These are phyloP conservation scores for Deinandra increscens DNA, from an alignment of 129 eudicot species.

Conservation along the genomic window DNA sequence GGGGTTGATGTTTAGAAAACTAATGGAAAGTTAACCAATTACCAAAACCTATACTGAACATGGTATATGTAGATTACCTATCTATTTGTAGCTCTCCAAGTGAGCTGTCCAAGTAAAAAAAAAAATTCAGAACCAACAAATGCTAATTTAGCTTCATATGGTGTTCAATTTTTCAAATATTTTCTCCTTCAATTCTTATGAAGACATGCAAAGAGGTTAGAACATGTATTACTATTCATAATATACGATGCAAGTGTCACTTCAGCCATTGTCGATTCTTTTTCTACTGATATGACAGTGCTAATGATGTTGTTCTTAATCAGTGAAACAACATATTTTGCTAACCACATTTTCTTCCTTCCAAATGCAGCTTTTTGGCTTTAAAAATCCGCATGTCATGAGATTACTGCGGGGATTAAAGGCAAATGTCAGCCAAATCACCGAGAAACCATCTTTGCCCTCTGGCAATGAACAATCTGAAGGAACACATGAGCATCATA, in stretches of 20 bases:
- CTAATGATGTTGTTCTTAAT: neutral
- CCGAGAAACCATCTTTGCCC: constrained; percentile 38
- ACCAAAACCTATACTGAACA: too few relatives aligned
- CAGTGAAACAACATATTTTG: constrained; percentile 9
- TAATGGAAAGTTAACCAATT: too few relatives aligned
- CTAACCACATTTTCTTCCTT: constrained; percentile 27
- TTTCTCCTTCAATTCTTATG: neutral
- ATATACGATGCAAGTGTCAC: neutral
- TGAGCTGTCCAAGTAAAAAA: too few relatives aligned
- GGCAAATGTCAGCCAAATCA: constrained; percentile 52
- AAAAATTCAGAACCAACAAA: too few relatives aligned
- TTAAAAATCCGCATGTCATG: constrained; percentile 80
- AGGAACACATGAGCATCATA: constrained; percentile 36
- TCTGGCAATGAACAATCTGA: constrained; percentile 35
- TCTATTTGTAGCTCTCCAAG: too few relatives aligned
- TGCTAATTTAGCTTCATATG: too few relatives aligned
- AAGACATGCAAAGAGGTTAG: constrained; percentile 4
- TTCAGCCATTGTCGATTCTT: constrained; percentile 7
- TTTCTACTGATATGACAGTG: neutral
- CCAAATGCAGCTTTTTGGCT: constrained; percentile 84
- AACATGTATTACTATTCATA: neutral
- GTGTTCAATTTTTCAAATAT: too few relatives aligned
- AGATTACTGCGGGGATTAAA: constrained; percentile 81
- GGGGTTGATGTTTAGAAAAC: too few relatives aligned
- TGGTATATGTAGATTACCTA: too few relatives aligned